Evolutionary conservation across 2,329 filamentous ascomycete genomes (phyloP).

Genomic region (Gyromitra esculenta): DNA sequence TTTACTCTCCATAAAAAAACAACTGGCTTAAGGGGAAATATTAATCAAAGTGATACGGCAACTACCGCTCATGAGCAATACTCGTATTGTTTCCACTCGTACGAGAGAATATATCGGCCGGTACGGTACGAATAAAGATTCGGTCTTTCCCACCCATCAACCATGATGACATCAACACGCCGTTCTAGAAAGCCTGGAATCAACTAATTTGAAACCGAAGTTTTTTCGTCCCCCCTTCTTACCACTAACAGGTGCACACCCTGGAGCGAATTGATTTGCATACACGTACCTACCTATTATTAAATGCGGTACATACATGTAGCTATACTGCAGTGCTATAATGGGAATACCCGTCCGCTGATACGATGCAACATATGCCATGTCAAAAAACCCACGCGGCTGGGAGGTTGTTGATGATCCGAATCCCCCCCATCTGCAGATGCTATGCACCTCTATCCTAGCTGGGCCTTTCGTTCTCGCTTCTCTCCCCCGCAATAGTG

Average conservation of each 20-base stretch:
- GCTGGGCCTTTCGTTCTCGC: neutral
- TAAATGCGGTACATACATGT: neutral
- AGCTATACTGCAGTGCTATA: neutral
- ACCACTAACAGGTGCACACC: neutral
- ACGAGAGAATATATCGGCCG: neutral
- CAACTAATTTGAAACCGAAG: conserved; percentile 13
- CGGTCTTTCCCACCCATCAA: neutral
- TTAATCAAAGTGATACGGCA: neutral
- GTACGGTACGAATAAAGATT: neutral
- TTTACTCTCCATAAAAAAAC: neutral
- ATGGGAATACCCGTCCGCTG: conserved; percentile 3
- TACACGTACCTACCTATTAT: conserved; percentile 1
- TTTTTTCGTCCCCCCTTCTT: neutral
- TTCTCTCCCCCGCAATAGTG: conserved; percentile 27
- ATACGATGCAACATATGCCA: conserved; percentile 21
- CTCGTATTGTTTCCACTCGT: neutral
- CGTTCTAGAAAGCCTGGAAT: neutral
- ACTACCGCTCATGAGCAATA: neutral
- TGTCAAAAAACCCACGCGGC: conserved; percentile 19
- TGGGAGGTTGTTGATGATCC: conserved; percentile 13
- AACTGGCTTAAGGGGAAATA: neutral
- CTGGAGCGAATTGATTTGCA: neutral
- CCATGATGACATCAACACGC: neutral
- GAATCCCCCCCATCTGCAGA: conserved; percentile 5
- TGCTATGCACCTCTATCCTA: conserved; percentile 26